These are phyloP conservation scores for Morella rubra DNA, from an alignment of 306 rosid genomes.

Conservation along the genomic window DNA sequence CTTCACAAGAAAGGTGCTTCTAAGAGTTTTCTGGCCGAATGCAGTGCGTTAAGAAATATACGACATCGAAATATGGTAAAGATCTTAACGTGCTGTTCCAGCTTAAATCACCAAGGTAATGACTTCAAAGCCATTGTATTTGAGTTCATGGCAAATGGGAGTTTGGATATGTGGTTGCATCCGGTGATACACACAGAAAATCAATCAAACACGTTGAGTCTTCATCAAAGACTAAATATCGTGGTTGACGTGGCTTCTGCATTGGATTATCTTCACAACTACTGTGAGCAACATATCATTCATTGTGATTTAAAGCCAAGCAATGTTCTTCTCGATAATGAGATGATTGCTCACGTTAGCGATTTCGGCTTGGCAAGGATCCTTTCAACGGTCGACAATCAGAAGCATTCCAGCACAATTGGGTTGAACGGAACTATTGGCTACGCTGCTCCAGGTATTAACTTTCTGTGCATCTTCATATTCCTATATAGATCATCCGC, in stretches of 20 bases:
- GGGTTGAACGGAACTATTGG: slow-evolving; percentile 26
- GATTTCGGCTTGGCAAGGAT: slow-evolving; percentile 39
- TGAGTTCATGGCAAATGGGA: slow-evolving; percentile 31
- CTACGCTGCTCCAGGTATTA: slow-evolving; percentile 24
- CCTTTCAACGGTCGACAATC: not conserved
- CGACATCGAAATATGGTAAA: slow-evolving; percentile 33
- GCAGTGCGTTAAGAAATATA: slow-evolving; percentile 21
- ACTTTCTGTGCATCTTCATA: too few relatives aligned
- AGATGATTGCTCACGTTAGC: slow-evolving; percentile 22
- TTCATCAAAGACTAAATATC: slow-evolving; percentile 30
- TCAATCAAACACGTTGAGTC: not conserved
- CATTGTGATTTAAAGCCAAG: slow-evolving; percentile 30
- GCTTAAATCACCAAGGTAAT: slow-evolving; percentile 25
- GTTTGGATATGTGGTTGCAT: slow-evolving; percentile 36
- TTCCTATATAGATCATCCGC: too few relatives aligned
- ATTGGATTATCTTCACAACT: slow-evolving; percentile 20
- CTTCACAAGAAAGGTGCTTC: slow-evolving; percentile 30
- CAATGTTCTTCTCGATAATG: too few relatives aligned
- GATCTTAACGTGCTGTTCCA: slow-evolving; percentile 33
- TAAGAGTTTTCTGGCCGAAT: slow-evolving; percentile 31
- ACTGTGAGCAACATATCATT: slow-evolving; percentile 8
- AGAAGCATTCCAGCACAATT: slow-evolving; percentile 16
- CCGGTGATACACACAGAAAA: not conserved
- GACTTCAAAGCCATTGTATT: slow-evolving; percentile 40
- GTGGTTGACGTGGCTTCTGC: slow-evolving; percentile 22